These are phyloP conservation scores for Diophrys sp. DNA, from an alignment of 73 alveolate genomes.

Conservation along the genomic window DNA sequence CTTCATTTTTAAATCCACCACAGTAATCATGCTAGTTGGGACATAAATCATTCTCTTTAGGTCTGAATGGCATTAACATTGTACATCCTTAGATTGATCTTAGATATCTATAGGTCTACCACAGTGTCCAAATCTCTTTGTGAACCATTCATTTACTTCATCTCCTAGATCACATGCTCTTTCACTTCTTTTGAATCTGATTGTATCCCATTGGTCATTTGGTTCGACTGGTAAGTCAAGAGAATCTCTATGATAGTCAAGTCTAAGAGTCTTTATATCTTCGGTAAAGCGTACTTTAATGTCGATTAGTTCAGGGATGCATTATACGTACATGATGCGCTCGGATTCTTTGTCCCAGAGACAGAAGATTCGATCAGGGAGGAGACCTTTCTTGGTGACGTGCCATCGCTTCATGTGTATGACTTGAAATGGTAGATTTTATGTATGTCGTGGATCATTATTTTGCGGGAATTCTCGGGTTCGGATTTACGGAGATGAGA, in stretches of 20 bases:
- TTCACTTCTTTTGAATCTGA: background rate
- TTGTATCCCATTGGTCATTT: background rate
- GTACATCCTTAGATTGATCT: background rate
- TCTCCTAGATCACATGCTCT: background rate
- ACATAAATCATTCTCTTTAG: background rate
- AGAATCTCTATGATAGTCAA: background rate
- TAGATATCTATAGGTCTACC: background rate
- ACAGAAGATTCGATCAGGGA: background rate
- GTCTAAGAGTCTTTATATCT: background rate
- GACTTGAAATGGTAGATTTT: background rate
- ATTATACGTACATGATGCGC: background rate
- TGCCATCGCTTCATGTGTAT: background rate
- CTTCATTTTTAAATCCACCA: background rate
- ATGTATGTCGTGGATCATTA: background rate
- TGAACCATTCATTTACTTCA: background rate
- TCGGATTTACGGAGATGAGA: background rate
- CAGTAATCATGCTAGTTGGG: background rate
- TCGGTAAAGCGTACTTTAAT: background rate
- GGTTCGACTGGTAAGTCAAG: background rate
- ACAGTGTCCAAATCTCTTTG: too few species aligned
- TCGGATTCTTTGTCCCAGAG: background rate
- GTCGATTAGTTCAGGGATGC: background rate
- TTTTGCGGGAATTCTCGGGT: background rate
- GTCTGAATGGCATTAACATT: background rate
- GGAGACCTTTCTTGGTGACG: background rate